Percentiles rank a stretch among this genome's conserved stretches.
Conservation (phyloP, 441 rosid species). For the Hypseocharis bilobata region DNA sequence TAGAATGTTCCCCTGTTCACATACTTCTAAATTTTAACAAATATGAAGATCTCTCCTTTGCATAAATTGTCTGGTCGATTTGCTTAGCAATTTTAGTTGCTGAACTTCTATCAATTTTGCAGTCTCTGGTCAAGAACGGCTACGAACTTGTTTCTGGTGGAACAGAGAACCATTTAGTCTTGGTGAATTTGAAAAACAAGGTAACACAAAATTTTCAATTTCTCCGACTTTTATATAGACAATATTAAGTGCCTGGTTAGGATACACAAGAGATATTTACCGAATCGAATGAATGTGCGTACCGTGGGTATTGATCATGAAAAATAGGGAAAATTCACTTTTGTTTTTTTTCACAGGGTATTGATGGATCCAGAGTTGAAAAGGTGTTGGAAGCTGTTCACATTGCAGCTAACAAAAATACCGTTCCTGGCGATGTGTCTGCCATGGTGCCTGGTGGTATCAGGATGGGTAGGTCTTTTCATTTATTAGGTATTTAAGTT, state of each 20-base stretch:
- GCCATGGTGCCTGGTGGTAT: slow-evolving; percentile 32
- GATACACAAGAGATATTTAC: neutral
- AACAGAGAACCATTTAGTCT: slow-evolving; percentile 28
- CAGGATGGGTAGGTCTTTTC: slow-evolving; percentile 23
- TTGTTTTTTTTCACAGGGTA: slow-evolving; percentile 16
- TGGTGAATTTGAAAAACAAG: slow-evolving; percentile 27
- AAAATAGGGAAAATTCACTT: neutral
- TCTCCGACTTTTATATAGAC: neutral
- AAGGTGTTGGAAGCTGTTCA: slow-evolving; percentile 28
- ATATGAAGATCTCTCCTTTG: neutral
- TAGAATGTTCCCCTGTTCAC: neutral
- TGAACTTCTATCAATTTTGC: slow-evolving; percentile 5
- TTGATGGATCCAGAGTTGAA: slow-evolving; percentile 30
- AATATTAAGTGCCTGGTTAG: too few relatives aligned
- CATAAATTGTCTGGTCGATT: neutral
- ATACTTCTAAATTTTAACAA: neutral
- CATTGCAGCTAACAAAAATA: slow-evolving; percentile 28
- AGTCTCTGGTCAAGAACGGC: slow-evolving; percentile 21
- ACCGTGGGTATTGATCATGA: neutral
- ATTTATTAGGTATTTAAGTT: neutral
- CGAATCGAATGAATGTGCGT: too few relatives aligned
- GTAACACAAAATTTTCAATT: slow-evolving; percentile 9
- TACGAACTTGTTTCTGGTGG: slow-evolving; percentile 28
- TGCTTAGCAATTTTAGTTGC: neutral
- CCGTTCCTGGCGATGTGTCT: slow-evolving; percentile 29